phyloP scores from a whole-genome alignment of 306 rosid species.

The Castanea sativa region DNA sequence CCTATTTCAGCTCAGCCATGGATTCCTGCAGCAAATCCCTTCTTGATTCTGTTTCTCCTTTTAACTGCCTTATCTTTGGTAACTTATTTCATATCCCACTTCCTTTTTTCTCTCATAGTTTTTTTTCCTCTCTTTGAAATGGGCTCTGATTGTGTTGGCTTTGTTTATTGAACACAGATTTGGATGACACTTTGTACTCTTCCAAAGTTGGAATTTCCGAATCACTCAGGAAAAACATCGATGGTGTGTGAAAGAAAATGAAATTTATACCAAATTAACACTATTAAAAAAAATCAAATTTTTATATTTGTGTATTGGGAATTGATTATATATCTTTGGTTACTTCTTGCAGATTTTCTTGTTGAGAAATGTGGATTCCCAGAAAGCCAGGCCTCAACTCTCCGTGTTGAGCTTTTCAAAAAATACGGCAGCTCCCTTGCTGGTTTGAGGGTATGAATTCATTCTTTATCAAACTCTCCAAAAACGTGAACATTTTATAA shows the following conservation, averaged over 20 bases:
- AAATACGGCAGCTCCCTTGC: conserved; percentile 90
- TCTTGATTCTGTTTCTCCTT: conserved; percentile 29
- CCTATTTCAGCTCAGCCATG: conserved; percentile 24
- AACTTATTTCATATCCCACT: background rate
- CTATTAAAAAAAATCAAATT: too few species aligned
- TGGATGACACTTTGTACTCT: conserved; percentile 86
- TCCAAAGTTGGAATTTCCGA: conserved; percentile 51
- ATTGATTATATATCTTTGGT: background rate
- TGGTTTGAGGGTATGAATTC: conserved; percentile 57
- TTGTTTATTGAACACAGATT: conserved; percentile 37
- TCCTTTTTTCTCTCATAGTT: background rate
- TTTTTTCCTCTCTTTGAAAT: background rate
- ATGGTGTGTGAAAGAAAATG: conserved; percentile 28
- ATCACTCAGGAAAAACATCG: conserved; percentile 68
- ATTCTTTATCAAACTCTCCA: background rate
- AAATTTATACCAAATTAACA: too few species aligned
- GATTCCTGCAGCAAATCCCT: conserved; percentile 24
- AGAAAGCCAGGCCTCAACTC: conserved; percentile 50
- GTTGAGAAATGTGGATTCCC: conserved; percentile 70
- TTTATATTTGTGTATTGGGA: too few species aligned
- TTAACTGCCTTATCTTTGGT: conserved; percentile 61
- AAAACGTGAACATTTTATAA: background rate
- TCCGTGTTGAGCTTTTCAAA: conserved; percentile 73
- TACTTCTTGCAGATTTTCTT: conserved; percentile 40
- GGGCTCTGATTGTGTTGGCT: background rate